Percentiles rank a stretch among this genome's conserved stretches.
phyloP scores from a whole-genome alignment of 2,329 filamentous ascomycete genomes.

The Pseudogymnoascus sp. region DNA sequence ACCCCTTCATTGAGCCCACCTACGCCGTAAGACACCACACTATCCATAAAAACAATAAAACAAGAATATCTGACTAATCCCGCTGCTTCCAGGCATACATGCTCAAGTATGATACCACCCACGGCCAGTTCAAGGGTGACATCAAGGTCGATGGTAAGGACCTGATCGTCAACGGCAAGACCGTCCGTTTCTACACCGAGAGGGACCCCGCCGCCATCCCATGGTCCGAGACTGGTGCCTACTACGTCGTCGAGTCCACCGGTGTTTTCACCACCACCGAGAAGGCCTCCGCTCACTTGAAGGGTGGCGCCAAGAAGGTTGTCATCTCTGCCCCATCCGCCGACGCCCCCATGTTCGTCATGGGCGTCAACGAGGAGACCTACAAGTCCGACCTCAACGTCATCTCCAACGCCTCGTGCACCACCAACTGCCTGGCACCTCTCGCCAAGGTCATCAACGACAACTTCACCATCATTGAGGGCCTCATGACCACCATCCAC shows the following conservation, averaged over 20 bases:
- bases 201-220: conserved; percentile 82
- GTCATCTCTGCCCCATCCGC: conserved; percentile 85
- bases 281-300: conserved; percentile 89
- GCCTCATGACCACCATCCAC: conserved; percentile 99
- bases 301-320: conserved; percentile 97
- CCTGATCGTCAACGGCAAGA: conserved; percentile 89
- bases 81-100: conserved; percentile 70
- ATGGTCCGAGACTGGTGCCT: conserved; percentile 78
- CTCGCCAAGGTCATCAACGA: conserved; percentile 99
- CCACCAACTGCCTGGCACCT: conserved; percentile 99
- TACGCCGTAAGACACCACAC: conserved; percentile 68
- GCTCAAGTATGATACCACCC: conserved; percentile 98
- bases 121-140: conserved; percentile 92
- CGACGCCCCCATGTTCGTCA: conserved; percentile 99
- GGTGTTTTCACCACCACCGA: conserved; percentile 99
- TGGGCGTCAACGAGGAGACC: conserved; percentile 93
- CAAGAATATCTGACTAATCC: conserved; percentile 13
- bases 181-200: conserved; percentile 89
- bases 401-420: conserved; percentile 99
- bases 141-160: conserved; percentile 61
- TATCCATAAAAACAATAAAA: background rate
- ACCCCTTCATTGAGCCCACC: conserved; percentile 96
- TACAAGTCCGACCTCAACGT: conserved; percentile 88
- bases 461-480: conserved; percentile 95
- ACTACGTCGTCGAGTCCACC: conserved; percentile 95